Conservation (phyloP, 805 yeast genomes). For the Tetrapisispora arboricola region DNA sequence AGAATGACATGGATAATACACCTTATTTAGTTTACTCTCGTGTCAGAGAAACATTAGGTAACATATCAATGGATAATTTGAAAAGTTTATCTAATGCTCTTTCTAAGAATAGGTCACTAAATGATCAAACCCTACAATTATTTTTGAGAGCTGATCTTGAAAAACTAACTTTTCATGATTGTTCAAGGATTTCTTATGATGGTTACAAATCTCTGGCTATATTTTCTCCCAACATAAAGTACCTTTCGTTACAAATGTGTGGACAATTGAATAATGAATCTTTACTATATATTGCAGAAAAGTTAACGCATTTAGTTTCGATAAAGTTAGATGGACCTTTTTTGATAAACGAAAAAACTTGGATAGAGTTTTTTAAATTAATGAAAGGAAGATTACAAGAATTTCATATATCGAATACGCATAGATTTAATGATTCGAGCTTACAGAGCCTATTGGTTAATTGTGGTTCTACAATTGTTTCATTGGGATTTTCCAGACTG, state of each 20-base stretch:
- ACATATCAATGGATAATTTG: constrained; percentile 66
- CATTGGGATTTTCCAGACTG: constrained; percentile 52
- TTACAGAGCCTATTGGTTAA: constrained; percentile 50
- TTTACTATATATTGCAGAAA: constrained; percentile 48
- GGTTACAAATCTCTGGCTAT: constrained; percentile 63
- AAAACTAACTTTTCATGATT: constrained; percentile 77
- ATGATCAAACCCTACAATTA: constrained; percentile 59
- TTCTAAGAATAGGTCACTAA: constrained; percentile 71
- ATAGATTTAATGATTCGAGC: constrained; percentile 63
- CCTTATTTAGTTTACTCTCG: constrained; percentile 10
- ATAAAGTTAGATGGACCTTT: constrained; percentile 84
- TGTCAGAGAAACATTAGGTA: constrained; percentile 65
- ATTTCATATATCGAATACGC: constrained; percentile 70
- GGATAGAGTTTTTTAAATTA: constrained; percentile 65
- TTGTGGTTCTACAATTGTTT: constrained; percentile 46
- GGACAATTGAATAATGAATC: constrained; percentile 82
- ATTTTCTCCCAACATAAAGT: constrained; percentile 62
- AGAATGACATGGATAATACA: constrained; percentile 7
- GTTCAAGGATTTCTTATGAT: constrained; percentile 63
- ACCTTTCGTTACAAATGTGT: constrained; percentile 75
- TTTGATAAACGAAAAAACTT: constrained; percentile 59
- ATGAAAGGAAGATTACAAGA: constrained; percentile 44
- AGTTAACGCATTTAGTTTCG: constrained; percentile 43
- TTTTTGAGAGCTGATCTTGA: constrained; percentile 55
- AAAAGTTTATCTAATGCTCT: constrained; percentile 65